A percentile compares a stretch with the other conserved stretches of the same genome.
Evolutionary conservation across 2,329 filamentous ascomycete species (phyloP).

Genomic region (Orbilia blumenaviensis): DNA sequence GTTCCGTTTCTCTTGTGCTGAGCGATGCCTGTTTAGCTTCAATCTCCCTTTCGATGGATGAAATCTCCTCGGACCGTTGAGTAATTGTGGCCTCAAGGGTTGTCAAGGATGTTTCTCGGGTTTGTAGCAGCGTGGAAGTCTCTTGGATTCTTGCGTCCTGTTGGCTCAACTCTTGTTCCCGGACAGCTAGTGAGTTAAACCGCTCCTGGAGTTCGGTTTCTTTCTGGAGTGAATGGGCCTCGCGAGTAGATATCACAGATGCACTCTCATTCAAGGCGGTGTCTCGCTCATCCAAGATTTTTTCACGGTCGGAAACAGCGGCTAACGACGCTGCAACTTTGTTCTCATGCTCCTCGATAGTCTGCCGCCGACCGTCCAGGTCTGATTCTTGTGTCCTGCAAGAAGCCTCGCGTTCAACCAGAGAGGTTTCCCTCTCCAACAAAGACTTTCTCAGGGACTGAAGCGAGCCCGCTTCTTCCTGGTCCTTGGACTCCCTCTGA

Average conservation of each 20-base stretch:
- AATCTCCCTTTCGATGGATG: slow-evolving; percentile 12
- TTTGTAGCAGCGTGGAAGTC: neutral
- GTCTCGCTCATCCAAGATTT: slow-evolving; percentile 9
- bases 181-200: neutral
- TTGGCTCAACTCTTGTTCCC: neutral
- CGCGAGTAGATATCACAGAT: slow-evolving; percentile 3
- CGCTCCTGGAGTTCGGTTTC: slow-evolving; percentile 8
- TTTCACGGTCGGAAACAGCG: slow-evolving; percentile 7
- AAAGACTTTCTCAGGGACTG: slow-evolving; percentile 23
- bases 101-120: neutral
- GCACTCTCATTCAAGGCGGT: slow-evolving; percentile 4
- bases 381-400: slow-evolving; percentile 32
- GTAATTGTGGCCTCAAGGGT: slow-evolving; percentile 6
- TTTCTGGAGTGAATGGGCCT: neutral
- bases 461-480: slow-evolving; percentile 30
- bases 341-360: slow-evolving; percentile 9
- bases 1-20: slow-evolving; percentile 8
- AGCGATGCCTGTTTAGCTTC: slow-evolving; percentile 15
- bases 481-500: slow-evolving; percentile 27
- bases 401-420: slow-evolving; percentile 27
- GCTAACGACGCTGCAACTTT: slow-evolving; percentile 10
- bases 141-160: neutral
- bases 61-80: slow-evolving; percentile 8
- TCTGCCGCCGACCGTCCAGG: slow-evolving; percentile 7
- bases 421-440: slow-evolving; percentile 22